Base-by-base conservation (phyloP, 306 rosid genomes). In the Macrotyloma uniflorum region DNA sequence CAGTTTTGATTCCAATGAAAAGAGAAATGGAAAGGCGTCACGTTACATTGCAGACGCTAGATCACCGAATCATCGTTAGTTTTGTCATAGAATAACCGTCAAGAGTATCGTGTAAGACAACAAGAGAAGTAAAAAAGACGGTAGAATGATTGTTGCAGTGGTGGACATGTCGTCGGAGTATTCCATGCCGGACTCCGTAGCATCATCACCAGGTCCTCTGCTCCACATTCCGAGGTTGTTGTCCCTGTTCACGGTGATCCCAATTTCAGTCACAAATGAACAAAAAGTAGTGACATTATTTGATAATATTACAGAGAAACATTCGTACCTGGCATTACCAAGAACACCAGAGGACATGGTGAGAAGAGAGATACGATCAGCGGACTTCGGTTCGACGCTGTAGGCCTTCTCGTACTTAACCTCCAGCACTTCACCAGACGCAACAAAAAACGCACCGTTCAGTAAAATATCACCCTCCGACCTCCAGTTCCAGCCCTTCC, bases 401-500 rank as follows among this genome's bases (percentile, higher is more conserved):
- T 70, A 94, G 5, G 98, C 98, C 82, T 92, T 94, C 88, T 94
- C 98, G 30, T 94, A 94, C 86, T 86, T 92, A 7, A 94, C 83
- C 84, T 94, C 97, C 15, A 89, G 84, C 0, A 79, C 93, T 6
- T 80, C 87, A 0, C 98, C 98, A 0, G 98, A 94, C 0, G 97
- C 86, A 20, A 94, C 90, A 23, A 94, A 94, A 54, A 75, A 90
- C 0, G 98, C 98, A 5, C 97, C 98, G 66, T 94, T 94, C 0
- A 94, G 89, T 85, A 94, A 57, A 5, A 94, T 40, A 46, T 94
- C 97, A 22, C 98, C 98, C 9, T 94, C 98, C 0, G 98, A 90
- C 5, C 98, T 69, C 98, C 98, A 94, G 22, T 94, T 92, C 98
- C 98, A 94, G 0, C 83, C 93, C n/a, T 57, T 88, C 98, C 98